phyloP scores from a whole-genome alignment of 2,329 filamentous ascomycete genomes.

The Blumeriella jaapii region DNA sequence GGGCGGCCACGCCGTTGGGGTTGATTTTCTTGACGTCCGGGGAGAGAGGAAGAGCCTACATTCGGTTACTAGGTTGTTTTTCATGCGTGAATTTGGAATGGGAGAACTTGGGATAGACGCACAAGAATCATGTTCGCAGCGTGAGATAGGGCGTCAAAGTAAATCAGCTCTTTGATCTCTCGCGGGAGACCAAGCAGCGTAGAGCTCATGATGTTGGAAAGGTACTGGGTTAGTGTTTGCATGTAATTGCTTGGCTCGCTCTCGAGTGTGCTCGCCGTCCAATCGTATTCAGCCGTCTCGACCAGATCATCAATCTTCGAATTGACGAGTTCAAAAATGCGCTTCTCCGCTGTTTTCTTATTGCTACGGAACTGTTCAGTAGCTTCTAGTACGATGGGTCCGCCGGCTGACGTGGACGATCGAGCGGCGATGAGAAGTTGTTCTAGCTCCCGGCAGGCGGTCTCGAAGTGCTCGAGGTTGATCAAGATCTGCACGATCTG shows the following conservation, averaged over 20 bases:
- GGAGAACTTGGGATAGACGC: constrained; percentile 21
- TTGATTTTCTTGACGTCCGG: constrained; percentile 73
- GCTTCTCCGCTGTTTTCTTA: constrained; percentile 93
- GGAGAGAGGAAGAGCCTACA: constrained; percentile 34
- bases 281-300: constrained; percentile 95
- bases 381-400: constrained; percentile 66
- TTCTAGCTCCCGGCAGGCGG: constrained; percentile 82
- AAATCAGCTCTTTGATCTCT: constrained; percentile 94
- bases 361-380: constrained; percentile 79
- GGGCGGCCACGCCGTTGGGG: constrained; percentile 67
- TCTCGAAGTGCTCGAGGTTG: constrained; percentile 94
- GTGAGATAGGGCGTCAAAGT: constrained; percentile 90
- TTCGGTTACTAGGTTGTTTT: constrained; percentile 50
- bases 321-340: constrained; percentile 97
- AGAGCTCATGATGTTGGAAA: constrained; percentile 93
- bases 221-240: constrained; percentile 83
- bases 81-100: constrained; percentile 5
- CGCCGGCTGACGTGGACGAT: constrained; percentile 69
- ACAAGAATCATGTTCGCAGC: constrained; percentile 77
- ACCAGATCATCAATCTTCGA: constrained; percentile 97
- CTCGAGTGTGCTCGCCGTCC: constrained; percentile 52
- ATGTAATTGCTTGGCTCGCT: constrained; percentile 84
- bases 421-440: constrained; percentile 73
- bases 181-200: constrained; percentile 86
- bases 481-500: constrained; percentile 98